Conservation (phyloP, 768 basidiomycete species). For the Trametes villosa region DNA sequence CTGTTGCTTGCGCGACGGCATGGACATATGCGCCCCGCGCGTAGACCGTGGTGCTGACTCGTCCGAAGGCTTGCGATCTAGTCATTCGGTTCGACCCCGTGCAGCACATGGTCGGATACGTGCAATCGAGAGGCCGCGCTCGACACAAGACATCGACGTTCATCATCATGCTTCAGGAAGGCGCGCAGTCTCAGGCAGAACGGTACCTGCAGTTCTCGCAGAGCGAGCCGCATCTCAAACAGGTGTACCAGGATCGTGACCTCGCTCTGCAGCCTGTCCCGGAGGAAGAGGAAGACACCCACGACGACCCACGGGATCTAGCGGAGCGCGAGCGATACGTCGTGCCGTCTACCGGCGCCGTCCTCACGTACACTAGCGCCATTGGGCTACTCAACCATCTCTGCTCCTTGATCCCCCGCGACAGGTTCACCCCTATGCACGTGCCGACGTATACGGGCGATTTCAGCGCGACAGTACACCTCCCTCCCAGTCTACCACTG, state of each 20-base stretch:
- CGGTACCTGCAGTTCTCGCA: constrained; percentile 62
- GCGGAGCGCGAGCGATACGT: constrained; percentile 73
- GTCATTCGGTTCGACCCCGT: constrained; percentile 86
- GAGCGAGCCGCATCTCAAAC: constrained; percentile 67
- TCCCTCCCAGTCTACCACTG: constrained; percentile 72
- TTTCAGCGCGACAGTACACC: constrained; percentile 57
- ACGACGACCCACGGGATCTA: constrained; percentile 57
- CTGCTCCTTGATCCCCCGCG: constrained; percentile 78
- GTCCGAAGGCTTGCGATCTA: constrained; percentile 74
- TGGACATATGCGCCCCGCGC: neutral
- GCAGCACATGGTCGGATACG: constrained; percentile 83
- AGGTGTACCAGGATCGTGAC: constrained; percentile 59
- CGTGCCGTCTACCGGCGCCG: constrained; percentile 72
- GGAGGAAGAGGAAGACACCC: constrained; percentile 44
- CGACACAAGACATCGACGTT: constrained; percentile 77
- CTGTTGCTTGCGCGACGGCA: constrained; percentile 2
- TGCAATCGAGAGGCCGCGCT: constrained; percentile 89
- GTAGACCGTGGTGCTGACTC: constrained; percentile 1
- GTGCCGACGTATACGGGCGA: constrained; percentile 66
- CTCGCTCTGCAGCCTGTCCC: constrained; percentile 6
- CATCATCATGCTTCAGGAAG: constrained; percentile 77
- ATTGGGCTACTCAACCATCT: constrained; percentile 72
- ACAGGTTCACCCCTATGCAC: constrained; percentile 64
- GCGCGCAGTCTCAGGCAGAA: constrained; percentile 54
- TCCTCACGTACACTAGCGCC: constrained; percentile 78